phyloP scores from a whole-genome alignment of 2,329 filamentous ascomycete genomes.

The Ophiosphaerella herpotricha region DNA sequence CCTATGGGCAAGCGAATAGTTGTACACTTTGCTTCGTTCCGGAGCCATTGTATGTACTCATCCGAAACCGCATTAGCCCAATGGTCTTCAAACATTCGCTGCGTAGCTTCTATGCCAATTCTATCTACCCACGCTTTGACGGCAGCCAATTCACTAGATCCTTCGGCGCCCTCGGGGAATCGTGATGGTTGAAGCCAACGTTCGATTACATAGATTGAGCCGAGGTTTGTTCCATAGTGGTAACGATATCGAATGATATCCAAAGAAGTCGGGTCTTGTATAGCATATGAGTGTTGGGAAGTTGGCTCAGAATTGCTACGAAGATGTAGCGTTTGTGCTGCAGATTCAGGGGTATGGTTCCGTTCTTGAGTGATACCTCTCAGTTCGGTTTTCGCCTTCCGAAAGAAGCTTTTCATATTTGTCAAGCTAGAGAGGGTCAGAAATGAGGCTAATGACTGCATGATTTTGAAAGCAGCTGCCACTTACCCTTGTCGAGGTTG shows the following conservation, averaged over 20 bases:
- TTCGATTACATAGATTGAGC: conserved; percentile 64
- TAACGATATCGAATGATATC: conserved; percentile 61
- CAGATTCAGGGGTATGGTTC: not conserved
- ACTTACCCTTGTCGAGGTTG: not conserved
- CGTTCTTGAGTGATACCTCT: conserved; percentile 14
- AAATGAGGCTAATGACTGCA: conserved; percentile 4
- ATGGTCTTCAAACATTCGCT: conserved; percentile 58
- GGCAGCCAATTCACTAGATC: conserved; percentile 58
- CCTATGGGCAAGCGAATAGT: conserved; percentile 65
- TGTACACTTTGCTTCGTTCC: conserved; percentile 58
- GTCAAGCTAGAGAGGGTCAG: conserved; percentile 10
- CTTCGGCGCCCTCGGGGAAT: conserved; percentile 51
- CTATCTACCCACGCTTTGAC: conserved; percentile 54
- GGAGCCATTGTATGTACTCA: conserved; percentile 59
- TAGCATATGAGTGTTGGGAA: conserved; percentile 26
- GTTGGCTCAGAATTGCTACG: conserved; percentile 3
- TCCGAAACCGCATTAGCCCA: conserved; percentile 59
- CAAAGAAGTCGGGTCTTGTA: conserved; percentile 45
- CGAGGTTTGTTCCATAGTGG: conserved; percentile 64
- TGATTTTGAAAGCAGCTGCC: conserved; percentile 7
- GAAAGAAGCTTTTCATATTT: conserved; percentile 34
- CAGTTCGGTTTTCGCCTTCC: conserved; percentile 34
- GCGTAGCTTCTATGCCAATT: conserved; percentile 55
- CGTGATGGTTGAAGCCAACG: conserved; percentile 60
- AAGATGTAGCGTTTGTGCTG: conserved; percentile 3